Evolutionary conservation across 1,284 basidiomycete species (phyloP).

Genomic region (Marasmius sp.): DNA sequence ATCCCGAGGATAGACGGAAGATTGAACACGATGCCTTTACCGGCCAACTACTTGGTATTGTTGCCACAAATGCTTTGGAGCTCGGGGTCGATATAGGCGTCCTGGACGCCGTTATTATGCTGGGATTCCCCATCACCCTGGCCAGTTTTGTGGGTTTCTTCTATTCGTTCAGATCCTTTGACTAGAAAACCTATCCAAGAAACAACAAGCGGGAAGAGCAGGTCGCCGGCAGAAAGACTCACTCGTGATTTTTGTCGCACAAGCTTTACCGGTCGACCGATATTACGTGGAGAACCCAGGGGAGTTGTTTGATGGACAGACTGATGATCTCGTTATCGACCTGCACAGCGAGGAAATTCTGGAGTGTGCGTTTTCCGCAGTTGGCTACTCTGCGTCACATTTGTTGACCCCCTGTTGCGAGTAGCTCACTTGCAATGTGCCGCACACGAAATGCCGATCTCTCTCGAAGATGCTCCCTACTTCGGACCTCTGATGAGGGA

Average conservation of each 20-base stretch:
- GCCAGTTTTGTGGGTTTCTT: constrained; percentile 68
- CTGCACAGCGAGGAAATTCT: constrained; percentile 75
- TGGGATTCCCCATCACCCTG: constrained; percentile 81
- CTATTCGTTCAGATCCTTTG: background rate
- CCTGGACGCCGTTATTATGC: constrained; percentile 87
- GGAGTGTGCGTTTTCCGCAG: constrained; percentile 43
- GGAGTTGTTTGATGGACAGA: constrained; percentile 63
- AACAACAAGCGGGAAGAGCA: constrained; percentile 89
- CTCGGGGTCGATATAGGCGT: constrained; percentile 90
- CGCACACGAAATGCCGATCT: constrained; percentile 83
- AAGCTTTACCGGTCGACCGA: constrained; percentile 74
- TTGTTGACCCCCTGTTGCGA: background rate
- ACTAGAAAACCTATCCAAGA: constrained; percentile 34
- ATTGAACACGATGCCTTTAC: constrained; percentile 89
- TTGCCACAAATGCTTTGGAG: constrained; percentile 92
- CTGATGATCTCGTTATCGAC: constrained; percentile 72
- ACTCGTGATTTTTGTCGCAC: constrained; percentile 77
- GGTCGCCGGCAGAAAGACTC: constrained; percentile 84
- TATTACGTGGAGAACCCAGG: constrained; percentile 76
- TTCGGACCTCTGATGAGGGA: constrained; percentile 67
- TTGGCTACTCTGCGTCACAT: background rate
- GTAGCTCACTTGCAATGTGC: constrained; percentile 86
- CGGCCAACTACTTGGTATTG: constrained; percentile 79
- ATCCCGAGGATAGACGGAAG: constrained; percentile 68
- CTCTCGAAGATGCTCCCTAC: constrained; percentile 64